Percentiles rank a stretch among this genome's conserved stretches.
Evolutionary conservation across 805 yeast species (phyloP).

Genomic region (Priceomyces castillae): DNA sequence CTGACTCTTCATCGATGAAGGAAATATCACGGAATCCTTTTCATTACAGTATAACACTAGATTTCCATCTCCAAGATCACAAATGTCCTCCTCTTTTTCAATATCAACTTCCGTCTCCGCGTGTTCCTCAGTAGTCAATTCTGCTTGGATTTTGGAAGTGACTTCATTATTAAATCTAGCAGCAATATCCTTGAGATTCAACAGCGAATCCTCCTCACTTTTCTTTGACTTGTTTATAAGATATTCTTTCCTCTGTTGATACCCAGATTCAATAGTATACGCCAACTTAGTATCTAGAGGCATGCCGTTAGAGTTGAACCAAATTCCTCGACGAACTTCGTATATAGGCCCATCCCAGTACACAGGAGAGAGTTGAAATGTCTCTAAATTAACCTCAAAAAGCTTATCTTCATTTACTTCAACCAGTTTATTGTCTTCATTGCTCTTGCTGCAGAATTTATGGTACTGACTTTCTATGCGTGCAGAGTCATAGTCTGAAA

Average conservation of each 20-base stretch:
- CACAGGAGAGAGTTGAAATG: slow-evolving; percentile 58
- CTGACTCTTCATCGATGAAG: slow-evolving; percentile 39
- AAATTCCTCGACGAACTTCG: slow-evolving; percentile 78
- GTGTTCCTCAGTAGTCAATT: slow-evolving; percentile 5
- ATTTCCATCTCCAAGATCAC: slow-evolving; percentile 32
- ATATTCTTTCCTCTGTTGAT: slow-evolving; percentile 38
- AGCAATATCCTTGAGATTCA: slow-evolving; percentile 10
- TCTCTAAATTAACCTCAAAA: slow-evolving; percentile 63
- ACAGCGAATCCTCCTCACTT: not conserved
- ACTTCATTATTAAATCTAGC: slow-evolving; percentile 15
- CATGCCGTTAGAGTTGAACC: slow-evolving; percentile 63
- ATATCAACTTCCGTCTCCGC: slow-evolving; percentile 15
- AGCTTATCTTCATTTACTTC: slow-evolving; percentile 80
- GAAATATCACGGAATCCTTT: slow-evolving; percentile 46
- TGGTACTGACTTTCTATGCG: slow-evolving; percentile 53
- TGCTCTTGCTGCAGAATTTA: not conserved
- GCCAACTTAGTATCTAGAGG: slow-evolving; percentile 56
- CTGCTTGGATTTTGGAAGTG: slow-evolving; percentile 6
- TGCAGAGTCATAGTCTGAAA: slow-evolving; percentile 59
- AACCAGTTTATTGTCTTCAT: slow-evolving; percentile 21
- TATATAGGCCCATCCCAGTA: slow-evolving; percentile 89
- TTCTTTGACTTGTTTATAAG: slow-evolving; percentile 12
- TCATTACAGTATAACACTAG: slow-evolving; percentile 41
- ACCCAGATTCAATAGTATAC: slow-evolving; percentile 58
- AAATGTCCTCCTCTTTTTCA: slow-evolving; percentile 26